phyloP scores from a whole-genome alignment of 2,329 filamentous ascomycete species.

The Colletotrichum echinochloae region DNA sequence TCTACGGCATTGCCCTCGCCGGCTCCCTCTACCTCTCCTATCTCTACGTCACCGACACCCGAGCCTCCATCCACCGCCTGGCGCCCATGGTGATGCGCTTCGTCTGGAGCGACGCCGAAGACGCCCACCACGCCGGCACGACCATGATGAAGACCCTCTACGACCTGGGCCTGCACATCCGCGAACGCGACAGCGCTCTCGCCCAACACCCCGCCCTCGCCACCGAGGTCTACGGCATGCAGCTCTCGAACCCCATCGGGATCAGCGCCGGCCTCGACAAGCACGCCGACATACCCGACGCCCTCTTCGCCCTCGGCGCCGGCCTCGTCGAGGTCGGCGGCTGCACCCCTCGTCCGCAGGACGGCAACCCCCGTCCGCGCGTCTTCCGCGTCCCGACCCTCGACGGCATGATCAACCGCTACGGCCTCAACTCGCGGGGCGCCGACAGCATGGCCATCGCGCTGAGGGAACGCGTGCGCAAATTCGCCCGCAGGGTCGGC shows the following conservation, averaged over 20 bases:
- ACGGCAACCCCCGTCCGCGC: slow-evolving; percentile 87
- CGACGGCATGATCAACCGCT: slow-evolving; percentile 92
- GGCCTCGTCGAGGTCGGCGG: slow-evolving; percentile 93
- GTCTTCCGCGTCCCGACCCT: slow-evolving; percentile 88
- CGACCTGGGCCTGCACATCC: slow-evolving; percentile 79
- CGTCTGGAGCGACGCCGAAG: slow-evolving; percentile 82
- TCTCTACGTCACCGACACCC: slow-evolving; percentile 80
- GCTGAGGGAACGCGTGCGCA: slow-evolving; percentile 80
- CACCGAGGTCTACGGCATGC: slow-evolving; percentile 77
- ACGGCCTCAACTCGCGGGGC: slow-evolving; percentile 92
- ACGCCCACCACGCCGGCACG: slow-evolving; percentile 88
- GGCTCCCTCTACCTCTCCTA: slow-evolving; percentile 63
- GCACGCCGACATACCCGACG: slow-evolving; percentile 87
- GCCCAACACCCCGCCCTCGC: slow-evolving; percentile 49
- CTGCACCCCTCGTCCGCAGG: slow-evolving; percentile 86
- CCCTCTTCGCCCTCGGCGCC: slow-evolving; percentile 86
- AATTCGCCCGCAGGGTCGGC: slow-evolving; percentile 79
- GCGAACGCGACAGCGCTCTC: slow-evolving; percentile 74
- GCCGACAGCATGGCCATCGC: slow-evolving; percentile 87
- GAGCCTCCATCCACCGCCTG: slow-evolving; percentile 76
- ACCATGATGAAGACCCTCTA: slow-evolving; percentile 78
- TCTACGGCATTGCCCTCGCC: slow-evolving; percentile 57
- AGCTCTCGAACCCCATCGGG: slow-evolving; percentile 86
- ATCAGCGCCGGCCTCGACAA: slow-evolving; percentile 98
- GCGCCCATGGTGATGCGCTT: slow-evolving; percentile 74